Base-by-base conservation (phyloP, 495 filamentous ascomycete genomes). In the Apodospora peruviana region DNA sequence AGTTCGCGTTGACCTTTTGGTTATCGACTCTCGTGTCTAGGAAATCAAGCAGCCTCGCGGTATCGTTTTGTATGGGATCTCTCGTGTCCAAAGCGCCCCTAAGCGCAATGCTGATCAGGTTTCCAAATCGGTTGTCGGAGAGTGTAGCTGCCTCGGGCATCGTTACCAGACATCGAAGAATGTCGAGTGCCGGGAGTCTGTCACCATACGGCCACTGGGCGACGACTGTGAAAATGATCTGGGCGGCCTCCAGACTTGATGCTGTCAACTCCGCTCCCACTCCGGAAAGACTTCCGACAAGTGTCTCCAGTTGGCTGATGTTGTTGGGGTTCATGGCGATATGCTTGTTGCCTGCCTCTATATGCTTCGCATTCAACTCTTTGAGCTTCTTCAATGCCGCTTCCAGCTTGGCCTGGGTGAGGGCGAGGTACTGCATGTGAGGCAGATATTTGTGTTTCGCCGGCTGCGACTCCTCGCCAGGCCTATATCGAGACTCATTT, bases 401-500 rank as follows among this genome's bases (percentile, higher is more conserved):
- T 9, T 60, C 61, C 25, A 71, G 67, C 52, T 75, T 72, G 40
- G 68, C 68, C 18, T 66, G 66, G 0, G 72, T 67, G 19, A 81
- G 91, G 18, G 79, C 75, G n/a, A 96, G 79, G 61, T 91, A 96
- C n/a, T 78, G 73, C 48, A 80, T 88, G 56, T 96, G 87, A 0
- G 91, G 91, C 14, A 96, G 72, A 17, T 82, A 70, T 48, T 83
- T 86, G 8, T 8, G 18, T 3, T 82, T 77, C 14, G 72, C 72
- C 10, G 77, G 56, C 23, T 50, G 43, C n/a, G 72, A 55, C 10
- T 63, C 69, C 44, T 88, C 81, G 12, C 82, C 90, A 19, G 90
- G 88, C 35, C 82, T 76, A 61, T 95, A 94, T 51, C 87, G 75
- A 40, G 80, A 77, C 47, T 91, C 88, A 18, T 79, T 81, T 5